Evolutionary conservation across 192 early-diverging fungal genomes (phyloP).

Genomic region (Obelidium mucronatum): DNA sequence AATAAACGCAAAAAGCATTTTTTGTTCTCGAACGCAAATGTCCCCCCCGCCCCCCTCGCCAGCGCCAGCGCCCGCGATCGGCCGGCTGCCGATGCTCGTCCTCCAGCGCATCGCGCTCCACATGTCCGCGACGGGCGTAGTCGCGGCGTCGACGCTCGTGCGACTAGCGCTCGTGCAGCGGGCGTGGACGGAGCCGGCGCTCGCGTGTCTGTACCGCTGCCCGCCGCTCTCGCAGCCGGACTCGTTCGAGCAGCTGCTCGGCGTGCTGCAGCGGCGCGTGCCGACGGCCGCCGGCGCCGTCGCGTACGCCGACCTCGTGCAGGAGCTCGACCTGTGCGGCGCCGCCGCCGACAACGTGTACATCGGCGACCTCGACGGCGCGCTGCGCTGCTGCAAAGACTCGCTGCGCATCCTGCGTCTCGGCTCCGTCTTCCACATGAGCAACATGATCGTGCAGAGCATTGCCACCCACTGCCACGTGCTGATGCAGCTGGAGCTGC

Average conservation of each 20-base stretch:
- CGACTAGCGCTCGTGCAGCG: conserved; percentile 36
- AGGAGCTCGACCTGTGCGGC: conserved; percentile 56
- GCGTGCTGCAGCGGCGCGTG: conserved; percentile 40
- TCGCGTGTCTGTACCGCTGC: conserved; percentile 50
- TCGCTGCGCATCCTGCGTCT: conserved; percentile 52
- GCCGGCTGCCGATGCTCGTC: not conserved
- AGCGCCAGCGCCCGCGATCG: no score
- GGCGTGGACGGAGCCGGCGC: conserved; percentile 44
- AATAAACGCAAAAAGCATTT: no score
- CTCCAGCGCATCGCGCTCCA: conserved; percentile 13
- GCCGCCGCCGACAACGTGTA: conserved; percentile 60
- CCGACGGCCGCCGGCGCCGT: not conserved
- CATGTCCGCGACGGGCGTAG: not conserved
- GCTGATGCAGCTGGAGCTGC: conserved; percentile 57
- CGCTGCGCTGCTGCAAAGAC: conserved; percentile 39
- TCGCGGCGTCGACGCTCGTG: not conserved
- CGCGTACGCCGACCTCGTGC: conserved; percentile 51
- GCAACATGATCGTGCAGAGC: conserved; percentile 55
- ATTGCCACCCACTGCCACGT: conserved; percentile 48
- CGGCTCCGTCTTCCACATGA: conserved; percentile 62
- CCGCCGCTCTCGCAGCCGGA: conserved; percentile 51
- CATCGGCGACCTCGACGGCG: conserved; percentile 62
- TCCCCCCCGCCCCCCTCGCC: no score
- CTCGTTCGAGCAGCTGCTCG: conserved; percentile 54
- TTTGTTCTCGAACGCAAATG: no score